These are phyloP conservation scores for Vanilla planifolia DNA, from an alignment of 106 monocot species.

Conservation along the genomic window DNA sequence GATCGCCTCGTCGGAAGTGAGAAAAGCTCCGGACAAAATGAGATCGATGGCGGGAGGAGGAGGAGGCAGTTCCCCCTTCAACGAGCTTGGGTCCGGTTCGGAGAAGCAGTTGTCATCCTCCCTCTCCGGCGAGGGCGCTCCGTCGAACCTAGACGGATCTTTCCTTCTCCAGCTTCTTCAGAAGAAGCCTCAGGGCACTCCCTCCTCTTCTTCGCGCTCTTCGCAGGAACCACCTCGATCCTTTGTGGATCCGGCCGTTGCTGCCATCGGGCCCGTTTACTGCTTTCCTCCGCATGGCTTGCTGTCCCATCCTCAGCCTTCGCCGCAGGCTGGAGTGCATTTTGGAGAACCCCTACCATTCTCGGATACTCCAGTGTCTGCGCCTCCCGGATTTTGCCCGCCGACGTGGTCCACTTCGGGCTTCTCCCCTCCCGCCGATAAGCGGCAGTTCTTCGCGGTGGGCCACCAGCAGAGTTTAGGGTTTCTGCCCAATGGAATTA, in stretches of 20 bases:
- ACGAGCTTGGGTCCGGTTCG: neutral
- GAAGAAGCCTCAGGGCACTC: neutral
- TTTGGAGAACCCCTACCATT: neutral
- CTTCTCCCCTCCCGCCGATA: neutral
- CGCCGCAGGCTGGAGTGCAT: neutral
- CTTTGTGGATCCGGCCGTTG: neutral
- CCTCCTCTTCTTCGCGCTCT: neutral
- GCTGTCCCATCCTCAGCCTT: neutral
- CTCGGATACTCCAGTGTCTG: too few species aligned
- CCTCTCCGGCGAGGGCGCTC: neutral
- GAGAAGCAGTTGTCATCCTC: neutral
- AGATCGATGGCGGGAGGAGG: neutral
- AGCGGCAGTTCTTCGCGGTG: neutral
- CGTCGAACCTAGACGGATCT: neutral
- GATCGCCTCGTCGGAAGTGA: too few species aligned
- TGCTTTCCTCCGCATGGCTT: constrained; percentile 4
- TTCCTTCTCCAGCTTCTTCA: constrained; percentile 13
- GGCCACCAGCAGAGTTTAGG: neutral
- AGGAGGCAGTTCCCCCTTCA: constrained; percentile 6
- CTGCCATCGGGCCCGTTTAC: neutral
- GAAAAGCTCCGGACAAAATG: neutral
- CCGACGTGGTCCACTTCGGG: neutral
- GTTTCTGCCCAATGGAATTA: neutral
- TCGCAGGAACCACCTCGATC: neutral
- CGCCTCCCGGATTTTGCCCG: too few species aligned